Base-by-base conservation (phyloP, 345 rosid species). In the Ceriops decandra region DNA sequence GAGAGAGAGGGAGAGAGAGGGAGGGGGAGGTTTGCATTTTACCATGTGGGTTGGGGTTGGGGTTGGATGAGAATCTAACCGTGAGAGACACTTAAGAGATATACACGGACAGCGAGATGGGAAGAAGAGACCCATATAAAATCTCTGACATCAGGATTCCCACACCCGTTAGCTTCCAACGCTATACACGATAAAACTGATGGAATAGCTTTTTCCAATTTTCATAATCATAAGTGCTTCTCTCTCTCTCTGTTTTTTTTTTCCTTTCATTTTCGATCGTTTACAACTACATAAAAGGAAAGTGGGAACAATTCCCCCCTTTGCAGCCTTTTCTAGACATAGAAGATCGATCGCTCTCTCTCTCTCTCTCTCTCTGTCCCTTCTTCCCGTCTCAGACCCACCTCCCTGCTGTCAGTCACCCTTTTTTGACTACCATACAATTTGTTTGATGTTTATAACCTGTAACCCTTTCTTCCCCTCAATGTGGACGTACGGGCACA, bases 101-200 rank as follows among this genome's bases (percentile, higher is more conserved):
- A 19, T 13, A 22, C 35, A 71, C 56, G 67, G 68, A 63, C 74
- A 54, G 52, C 35, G 22, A 73, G 49, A 57, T 5, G 49, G n/a
- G 32, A 15, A 51, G 6, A 5, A 53, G 57, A 67, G 52, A 54
- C 57, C 63, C 68, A 62, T 61, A 33, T 42, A 42, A 42, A 66
- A 52, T 56, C 6, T 72, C 80, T 81, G 80, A 77, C 72, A 78
- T n/a, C 71, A 75, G 72, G 81, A 77, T 72, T 81, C 81, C 79
- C 79, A 72, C 66, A 67, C 85, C 69, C 70, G 76, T 38, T 67
- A 42, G 63, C 80, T 70, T 73, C 69, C 74, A 64, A 67, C 79
- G 71, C 82, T 62, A 70, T 68, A 71, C 62, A 82, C 75, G 74
- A 78, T 76, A 78, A 75, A 74, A 35, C 24, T 62, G 46, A 42